phyloP scores from a whole-genome alignment of 345 rosid species.

The Gossypium arboreum region DNA sequence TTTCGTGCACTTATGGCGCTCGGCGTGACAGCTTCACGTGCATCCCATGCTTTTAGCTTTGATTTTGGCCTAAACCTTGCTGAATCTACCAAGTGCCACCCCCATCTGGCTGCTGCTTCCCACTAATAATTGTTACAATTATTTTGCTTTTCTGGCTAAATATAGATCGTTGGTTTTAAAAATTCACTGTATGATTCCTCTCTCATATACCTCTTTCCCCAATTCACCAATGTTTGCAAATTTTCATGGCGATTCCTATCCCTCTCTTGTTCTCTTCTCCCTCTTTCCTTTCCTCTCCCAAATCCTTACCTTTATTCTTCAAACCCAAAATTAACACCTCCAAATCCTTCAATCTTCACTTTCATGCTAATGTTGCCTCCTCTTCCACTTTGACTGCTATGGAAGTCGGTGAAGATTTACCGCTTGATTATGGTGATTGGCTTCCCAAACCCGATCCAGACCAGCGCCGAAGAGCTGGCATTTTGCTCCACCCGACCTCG shows the following conservation, averaged over 20 bases:
- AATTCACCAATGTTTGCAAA: background rate
- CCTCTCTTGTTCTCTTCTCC: background rate
- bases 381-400: slow-evolving; percentile 17
- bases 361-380: slow-evolving; percentile 24
- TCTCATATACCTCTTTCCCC: background rate
- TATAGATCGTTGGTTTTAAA: background rate
- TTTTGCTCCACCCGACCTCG: slow-evolving; percentile 93
- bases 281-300: slow-evolving; percentile 21
- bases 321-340: background rate
- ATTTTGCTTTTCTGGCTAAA: background rate
- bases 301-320: background rate
- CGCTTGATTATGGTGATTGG: slow-evolving; percentile 55
- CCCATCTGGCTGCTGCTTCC: no score
- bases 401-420: slow-evolving; percentile 61
- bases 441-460: slow-evolving; percentile 42
- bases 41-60: background rate
- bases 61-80: background rate
- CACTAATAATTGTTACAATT: background rate
- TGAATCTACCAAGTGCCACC: background rate
- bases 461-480: slow-evolving; percentile 64
- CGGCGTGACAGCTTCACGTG: background rate
- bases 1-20: background rate
- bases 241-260: background rate
- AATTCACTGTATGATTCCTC: background rate
- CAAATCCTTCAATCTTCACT: slow-evolving; percentile 18